A percentile compares a stretch with the other conserved stretches of the same genome.
Conservation (phyloP, 495 filamentous ascomycete species). For the Coniosporium apollinis region DNA sequence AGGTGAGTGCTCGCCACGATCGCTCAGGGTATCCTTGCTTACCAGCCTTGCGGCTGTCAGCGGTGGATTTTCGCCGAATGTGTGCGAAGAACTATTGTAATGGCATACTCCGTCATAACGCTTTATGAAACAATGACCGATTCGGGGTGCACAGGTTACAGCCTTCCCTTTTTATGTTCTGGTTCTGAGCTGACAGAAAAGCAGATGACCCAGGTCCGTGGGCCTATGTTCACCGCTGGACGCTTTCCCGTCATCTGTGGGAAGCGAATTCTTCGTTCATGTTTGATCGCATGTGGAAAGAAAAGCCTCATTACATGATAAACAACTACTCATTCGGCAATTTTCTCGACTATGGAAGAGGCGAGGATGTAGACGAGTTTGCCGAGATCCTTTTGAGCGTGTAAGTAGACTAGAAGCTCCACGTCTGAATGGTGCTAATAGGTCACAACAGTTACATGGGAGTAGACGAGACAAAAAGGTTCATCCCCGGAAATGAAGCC, state of each 20-base stretch:
- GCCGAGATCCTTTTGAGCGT: constrained; percentile 13
- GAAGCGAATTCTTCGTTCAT: constrained; percentile 15
- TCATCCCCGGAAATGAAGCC: too few species aligned
- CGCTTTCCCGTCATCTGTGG: constrained; percentile 17
- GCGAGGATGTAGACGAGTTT: constrained; percentile 19
- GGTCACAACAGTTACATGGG: constrained; percentile 12
- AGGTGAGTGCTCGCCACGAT: too few species aligned
- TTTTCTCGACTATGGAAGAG: constrained; percentile 15
- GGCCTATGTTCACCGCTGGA: constrained; percentile 17
- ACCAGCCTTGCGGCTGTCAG: too few species aligned
- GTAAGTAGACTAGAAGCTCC: constrained; percentile 8
- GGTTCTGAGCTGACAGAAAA: too few species aligned
- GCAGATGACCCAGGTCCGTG: constrained; percentile 7
- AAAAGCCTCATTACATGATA: constrained; percentile 12
- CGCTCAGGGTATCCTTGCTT: too few species aligned
- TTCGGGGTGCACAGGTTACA: constrained; percentile 3
- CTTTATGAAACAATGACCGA: constrained; percentile 13
- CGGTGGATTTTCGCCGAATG: constrained; percentile 22
- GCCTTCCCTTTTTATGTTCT: too few species aligned
- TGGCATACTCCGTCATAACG: constrained; percentile 14
- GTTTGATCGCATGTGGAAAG: constrained; percentile 15
- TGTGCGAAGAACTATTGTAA: constrained; percentile 17
- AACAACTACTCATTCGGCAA: constrained; percentile 14
- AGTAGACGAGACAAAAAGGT: constrained; percentile 12
- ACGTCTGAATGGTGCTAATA: neutral